Percentiles rank a stretch among this genome's conserved stretches.
phyloP scores from a whole-genome alignment of 768 basidiomycete genomes.

The Russula virescens region DNA sequence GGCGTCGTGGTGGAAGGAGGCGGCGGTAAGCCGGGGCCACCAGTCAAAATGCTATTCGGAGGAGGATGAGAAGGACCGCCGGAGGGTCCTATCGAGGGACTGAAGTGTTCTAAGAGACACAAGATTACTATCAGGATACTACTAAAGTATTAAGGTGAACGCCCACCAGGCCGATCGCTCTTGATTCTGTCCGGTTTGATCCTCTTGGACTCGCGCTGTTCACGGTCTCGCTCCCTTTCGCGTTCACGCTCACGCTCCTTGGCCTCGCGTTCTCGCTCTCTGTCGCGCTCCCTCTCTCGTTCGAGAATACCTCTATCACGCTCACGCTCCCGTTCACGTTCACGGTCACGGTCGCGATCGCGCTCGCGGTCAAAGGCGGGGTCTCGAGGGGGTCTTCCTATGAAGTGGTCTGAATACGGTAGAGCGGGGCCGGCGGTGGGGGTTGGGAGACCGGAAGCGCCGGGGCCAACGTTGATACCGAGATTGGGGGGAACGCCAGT shows the following conservation, averaged over 20 bases:
- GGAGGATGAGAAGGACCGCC: conserved; percentile 17
- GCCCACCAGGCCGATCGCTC: conserved; percentile 24
- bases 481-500: conserved; percentile 27
- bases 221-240: conserved; percentile 25
- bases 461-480: conserved; percentile 22
- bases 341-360: conserved; percentile 29
- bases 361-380: conserved; percentile 31
- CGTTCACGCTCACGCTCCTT: conserved; percentile 30
- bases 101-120: conserved; percentile 20
- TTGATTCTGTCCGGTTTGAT: conserved; percentile 25
- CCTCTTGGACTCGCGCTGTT: conserved; percentile 23
- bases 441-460: conserved; percentile 23
- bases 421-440: conserved; percentile 28
- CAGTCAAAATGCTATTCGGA: conserved; percentile 17
- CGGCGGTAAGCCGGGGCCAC: conserved; percentile 24
- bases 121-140: conserved; percentile 10
- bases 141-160: not conserved
- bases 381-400: conserved; percentile 23
- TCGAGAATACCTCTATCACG: conserved; percentile 32
- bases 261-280: conserved; percentile 28
- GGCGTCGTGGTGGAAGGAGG: conserved; percentile 24
- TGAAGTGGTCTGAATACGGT: conserved; percentile 24
- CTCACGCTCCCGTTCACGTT: conserved; percentile 33
- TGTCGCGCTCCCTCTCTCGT: conserved; percentile 37
- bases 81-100: conserved; percentile 22